These are phyloP conservation scores for Beauveria pseudobassiana DNA, from an alignment of 2,329 filamentous ascomycete species.

Conservation along the genomic window DNA sequence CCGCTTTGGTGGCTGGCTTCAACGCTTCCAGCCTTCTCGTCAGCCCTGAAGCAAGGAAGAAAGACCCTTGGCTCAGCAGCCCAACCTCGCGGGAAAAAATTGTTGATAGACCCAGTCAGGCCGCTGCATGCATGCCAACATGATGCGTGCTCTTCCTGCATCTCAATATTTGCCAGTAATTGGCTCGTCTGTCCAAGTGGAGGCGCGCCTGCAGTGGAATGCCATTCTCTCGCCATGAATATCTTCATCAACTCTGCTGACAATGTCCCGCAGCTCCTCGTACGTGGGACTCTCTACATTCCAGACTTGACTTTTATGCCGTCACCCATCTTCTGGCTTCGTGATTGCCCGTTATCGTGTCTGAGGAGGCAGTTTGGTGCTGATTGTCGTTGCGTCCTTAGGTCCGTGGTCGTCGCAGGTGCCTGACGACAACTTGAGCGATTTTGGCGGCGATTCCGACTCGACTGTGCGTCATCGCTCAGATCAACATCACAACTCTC, in stretches of 20 bases:
- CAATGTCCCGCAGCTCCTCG: conserved; percentile 28
- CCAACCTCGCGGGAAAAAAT: conserved; percentile 6
- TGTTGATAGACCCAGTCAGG: conserved; percentile 3
- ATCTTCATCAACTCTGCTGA: conserved; percentile 27
- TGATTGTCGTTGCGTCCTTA: conserved; percentile 2
- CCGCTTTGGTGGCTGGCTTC: conserved; percentile 8
- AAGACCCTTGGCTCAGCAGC: background rate
- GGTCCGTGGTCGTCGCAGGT: conserved; percentile 11
- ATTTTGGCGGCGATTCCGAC: background rate
- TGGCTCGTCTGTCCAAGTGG: conserved; percentile 27
- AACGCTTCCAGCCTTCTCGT: conserved; percentile 4
- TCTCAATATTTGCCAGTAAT: conserved; percentile 23
- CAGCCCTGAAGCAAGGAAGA: background rate
- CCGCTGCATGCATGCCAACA: conserved; percentile 14
- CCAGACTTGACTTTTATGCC: background rate
- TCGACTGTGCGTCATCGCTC: background rate
- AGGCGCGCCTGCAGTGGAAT: conserved; percentile 19
- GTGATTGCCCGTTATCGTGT: background rate
- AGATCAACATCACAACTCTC: background rate
- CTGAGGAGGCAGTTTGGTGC: background rate
- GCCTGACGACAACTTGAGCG: conserved; percentile 4
- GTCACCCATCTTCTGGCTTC: background rate
- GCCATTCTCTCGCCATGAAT: conserved; percentile 27
- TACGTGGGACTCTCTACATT: conserved; percentile 20
- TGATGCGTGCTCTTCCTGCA: conserved; percentile 24